Evolutionary conservation across 495 filamentous ascomycete genomes (phyloP).

Genomic region (Penicillium herquei): DNA sequence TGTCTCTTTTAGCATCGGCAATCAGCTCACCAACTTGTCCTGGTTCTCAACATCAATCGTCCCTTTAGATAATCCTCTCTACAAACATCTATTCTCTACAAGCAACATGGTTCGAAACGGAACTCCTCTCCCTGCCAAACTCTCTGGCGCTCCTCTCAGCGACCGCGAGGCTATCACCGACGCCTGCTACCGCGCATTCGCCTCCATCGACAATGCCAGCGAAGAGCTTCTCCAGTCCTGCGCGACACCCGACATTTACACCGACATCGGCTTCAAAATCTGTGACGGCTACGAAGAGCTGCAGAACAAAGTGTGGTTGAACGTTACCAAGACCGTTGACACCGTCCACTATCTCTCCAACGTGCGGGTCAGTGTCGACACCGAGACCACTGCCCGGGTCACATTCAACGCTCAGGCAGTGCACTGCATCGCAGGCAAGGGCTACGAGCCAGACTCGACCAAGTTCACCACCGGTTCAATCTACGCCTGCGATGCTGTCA

Average conservation of each 20-base stretch:
- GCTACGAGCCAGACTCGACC: not conserved
- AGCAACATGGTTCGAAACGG: not conserved
- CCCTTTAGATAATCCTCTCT: not conserved
- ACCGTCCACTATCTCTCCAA: not conserved
- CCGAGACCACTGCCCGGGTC: not conserved
- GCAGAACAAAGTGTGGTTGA: not conserved
- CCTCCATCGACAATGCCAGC: not conserved
- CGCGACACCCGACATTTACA: not conserved
- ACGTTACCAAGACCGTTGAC: not conserved
- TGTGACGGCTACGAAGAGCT: not conserved
- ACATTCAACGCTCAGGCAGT: not conserved
- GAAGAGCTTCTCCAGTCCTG: not conserved
- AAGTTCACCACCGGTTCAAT: not conserved
- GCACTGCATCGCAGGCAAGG: not conserved
- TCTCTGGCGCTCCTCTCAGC: not conserved
- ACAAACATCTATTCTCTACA: not conserved
- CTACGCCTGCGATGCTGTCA: not conserved
- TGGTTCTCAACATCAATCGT: no score
- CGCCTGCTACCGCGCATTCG: not conserved
- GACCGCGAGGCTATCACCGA: not conserved
- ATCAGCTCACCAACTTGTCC: no score
- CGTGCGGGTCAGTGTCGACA: not conserved
- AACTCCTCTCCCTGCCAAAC: not conserved
- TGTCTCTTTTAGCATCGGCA: no score
- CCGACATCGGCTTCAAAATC: not conserved